These are phyloP conservation scores for Metrosideros polymorpha DNA, from an alignment of 441 rosid species.

Conservation along the genomic window DNA sequence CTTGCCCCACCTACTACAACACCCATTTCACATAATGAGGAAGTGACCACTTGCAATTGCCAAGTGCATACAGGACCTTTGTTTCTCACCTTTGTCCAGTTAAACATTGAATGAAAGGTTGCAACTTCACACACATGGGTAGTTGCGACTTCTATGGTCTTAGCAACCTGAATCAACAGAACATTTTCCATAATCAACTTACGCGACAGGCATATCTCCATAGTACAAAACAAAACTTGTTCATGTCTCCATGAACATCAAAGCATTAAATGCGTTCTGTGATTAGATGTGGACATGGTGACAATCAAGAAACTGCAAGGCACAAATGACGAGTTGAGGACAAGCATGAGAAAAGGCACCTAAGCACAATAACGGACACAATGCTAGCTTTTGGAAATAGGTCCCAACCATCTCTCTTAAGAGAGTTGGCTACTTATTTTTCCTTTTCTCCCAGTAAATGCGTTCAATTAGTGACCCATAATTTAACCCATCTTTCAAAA, in stretches of 20 bases:
- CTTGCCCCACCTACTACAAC: constrained; percentile 83
- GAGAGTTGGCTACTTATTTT: neutral
- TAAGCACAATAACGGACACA: neutral
- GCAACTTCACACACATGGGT: constrained; percentile 96
- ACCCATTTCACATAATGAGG: constrained; percentile 2
- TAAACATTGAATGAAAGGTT: constrained; percentile 96
- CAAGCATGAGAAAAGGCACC: neutral
- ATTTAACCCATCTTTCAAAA: too few relatives aligned
- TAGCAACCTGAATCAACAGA: constrained; percentile 59
- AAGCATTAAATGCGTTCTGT: neutral
- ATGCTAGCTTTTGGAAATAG: neutral
- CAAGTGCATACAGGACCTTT: neutral
- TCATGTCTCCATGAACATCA: neutral
- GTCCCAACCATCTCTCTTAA: neutral
- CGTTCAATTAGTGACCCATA: too few relatives aligned
- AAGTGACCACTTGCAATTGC: neutral
- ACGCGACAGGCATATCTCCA: neutral
- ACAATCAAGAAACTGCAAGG: neutral
- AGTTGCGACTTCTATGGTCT: constrained; percentile 79
- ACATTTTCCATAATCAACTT: neutral
- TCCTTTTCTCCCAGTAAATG: neutral
- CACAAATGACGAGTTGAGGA: neutral
- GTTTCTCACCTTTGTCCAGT: constrained; percentile 60
- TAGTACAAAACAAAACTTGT: neutral
- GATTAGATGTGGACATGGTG: neutral